Conservation (phyloP, 1,284 basidiomycete genomes). For the Tylopilus sp. region DNA sequence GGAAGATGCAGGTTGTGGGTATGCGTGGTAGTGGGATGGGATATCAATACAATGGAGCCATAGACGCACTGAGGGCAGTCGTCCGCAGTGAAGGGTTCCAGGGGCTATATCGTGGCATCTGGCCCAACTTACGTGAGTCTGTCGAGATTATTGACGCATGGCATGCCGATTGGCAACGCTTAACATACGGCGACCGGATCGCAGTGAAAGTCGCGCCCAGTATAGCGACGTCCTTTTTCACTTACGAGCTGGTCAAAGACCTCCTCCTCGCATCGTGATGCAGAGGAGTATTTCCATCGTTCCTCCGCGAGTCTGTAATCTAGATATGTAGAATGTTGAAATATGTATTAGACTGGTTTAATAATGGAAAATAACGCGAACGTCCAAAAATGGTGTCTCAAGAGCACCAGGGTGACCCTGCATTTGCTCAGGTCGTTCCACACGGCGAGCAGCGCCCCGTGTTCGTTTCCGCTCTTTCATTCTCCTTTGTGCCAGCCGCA, state of each 20-base stretch:
- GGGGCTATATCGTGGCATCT: slow-evolving; percentile 83
- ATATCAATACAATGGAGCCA: slow-evolving; percentile 71
- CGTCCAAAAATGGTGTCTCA: slow-evolving; percentile 9
- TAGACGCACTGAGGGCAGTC: slow-evolving; percentile 73
- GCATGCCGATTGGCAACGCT: slow-evolving; percentile 1
- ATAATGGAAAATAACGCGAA: slow-evolving; percentile 13
- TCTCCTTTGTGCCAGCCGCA: slow-evolving; percentile 4
- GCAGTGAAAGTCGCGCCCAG: slow-evolving; percentile 88
- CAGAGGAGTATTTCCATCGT: not conserved
- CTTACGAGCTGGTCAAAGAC: slow-evolving; percentile 63
- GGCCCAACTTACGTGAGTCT: slow-evolving; percentile 85
- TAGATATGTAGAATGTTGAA: not conserved
- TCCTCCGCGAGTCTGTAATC: not conserved
- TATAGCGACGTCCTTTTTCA: slow-evolving; percentile 84
- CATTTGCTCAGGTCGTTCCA: slow-evolving; percentile 8
- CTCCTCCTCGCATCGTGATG: slow-evolving; percentile 21
- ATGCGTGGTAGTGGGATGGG: slow-evolving; percentile 64
- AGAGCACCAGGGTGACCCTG: slow-evolving; percentile 3
- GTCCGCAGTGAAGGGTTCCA: slow-evolving; percentile 68
- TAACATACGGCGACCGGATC: slow-evolving; percentile 8
- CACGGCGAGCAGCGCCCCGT: slow-evolving; percentile 20
- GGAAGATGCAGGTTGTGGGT: slow-evolving; percentile 95
- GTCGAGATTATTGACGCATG: slow-evolving; percentile 11
- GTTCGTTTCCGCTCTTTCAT: slow-evolving; percentile 18
- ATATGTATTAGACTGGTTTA: not conserved